Base-by-base conservation (phyloP, 2,329 filamentous ascomycete species). In the Colletotrichum magnum region DNA sequence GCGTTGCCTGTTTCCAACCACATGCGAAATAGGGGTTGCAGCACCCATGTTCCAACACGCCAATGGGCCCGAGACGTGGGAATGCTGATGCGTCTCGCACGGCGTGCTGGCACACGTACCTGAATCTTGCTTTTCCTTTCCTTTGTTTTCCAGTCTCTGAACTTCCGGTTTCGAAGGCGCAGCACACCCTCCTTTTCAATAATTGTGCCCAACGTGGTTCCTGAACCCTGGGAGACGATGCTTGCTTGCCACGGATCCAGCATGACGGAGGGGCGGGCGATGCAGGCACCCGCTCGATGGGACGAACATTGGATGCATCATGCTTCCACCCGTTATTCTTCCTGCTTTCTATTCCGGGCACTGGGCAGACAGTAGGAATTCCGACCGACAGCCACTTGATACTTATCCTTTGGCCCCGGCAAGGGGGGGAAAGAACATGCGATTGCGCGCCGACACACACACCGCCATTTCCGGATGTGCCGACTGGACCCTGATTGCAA, bases 361-460 rank as follows among this genome's bases (percentile, higher is more conserved):
- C 45, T 16, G 10, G 47, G 53, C 24, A 47, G n/a, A 65, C 61
- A 65, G 61, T 51, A 51, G 21, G 61, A 32, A 56, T 51, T n/a
- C 1, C 3, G 1, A 10, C 2, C 10, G 6, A 21, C 13, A 41
- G n/a, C 13, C 15, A 56, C 61, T 54, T 21, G 32, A 32, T 68
- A 65, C 61, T 4, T 68, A 24, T 24, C 6, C 4, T 7, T 10
- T 7, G 5, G 13, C 21, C 24, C 32, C 10, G 9, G 3, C 32
- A 36, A 36, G 32, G 32, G 32, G 32, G 21, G 21, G 21, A 24
- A 24, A 24, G 7, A 36, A 10, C 9, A 36, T 36, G 32, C 28
- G 28, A 32, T 32, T 32, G 28, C 28, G 28, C 32, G 32, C 32
- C 32, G 7, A 10, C 2, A 36, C 32, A 36, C 32, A 36, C 32